These are phyloP conservation scores for Populus davidiana DNA, from an alignment of 345 rosid species.

Conservation along the genomic window DNA sequence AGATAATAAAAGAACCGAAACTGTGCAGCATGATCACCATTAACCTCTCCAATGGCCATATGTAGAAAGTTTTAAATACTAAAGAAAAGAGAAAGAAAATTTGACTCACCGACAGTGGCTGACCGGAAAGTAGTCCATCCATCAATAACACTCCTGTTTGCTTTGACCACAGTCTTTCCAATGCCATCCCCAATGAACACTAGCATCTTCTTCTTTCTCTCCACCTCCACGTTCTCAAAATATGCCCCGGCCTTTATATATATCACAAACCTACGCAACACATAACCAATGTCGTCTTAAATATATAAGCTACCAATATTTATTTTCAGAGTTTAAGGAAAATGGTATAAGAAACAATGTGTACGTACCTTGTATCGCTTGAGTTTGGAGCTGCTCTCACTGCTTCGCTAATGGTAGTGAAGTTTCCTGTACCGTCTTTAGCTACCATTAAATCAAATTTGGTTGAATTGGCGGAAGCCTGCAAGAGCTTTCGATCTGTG, in stretches of 20 bases:
- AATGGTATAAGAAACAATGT: background rate
- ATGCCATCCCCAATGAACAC: constrained; percentile 89
- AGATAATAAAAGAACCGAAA: background rate
- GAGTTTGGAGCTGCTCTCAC: constrained; percentile 67
- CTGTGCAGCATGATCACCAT: background rate
- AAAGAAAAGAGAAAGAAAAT: background rate
- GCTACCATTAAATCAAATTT: constrained; percentile 57
- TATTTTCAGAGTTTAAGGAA: too few species aligned
- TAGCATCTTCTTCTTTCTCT: constrained; percentile 46
- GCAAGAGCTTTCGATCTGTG: constrained; percentile 46
- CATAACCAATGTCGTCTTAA: background rate
- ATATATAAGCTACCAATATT: too few species aligned
- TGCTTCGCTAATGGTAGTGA: constrained; percentile 56
- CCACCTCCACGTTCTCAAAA: constrained; percentile 72
- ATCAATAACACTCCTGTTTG: constrained; percentile 48
- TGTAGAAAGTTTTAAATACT: too few species aligned
- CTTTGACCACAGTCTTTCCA: constrained; percentile 68
- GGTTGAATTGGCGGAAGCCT: constrained; percentile 31
- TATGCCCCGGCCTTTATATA: constrained; percentile 70
- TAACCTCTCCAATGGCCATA: background rate
- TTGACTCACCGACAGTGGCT: constrained; percentile 76
- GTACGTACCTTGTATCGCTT: constrained; percentile 55
- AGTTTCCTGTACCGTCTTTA: constrained; percentile 68
- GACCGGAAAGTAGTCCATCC: constrained; percentile 83
- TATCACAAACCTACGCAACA: constrained; percentile 57